Conservation (phyloP, 75 land plant species). For the Ceratopteris richardii region DNA sequence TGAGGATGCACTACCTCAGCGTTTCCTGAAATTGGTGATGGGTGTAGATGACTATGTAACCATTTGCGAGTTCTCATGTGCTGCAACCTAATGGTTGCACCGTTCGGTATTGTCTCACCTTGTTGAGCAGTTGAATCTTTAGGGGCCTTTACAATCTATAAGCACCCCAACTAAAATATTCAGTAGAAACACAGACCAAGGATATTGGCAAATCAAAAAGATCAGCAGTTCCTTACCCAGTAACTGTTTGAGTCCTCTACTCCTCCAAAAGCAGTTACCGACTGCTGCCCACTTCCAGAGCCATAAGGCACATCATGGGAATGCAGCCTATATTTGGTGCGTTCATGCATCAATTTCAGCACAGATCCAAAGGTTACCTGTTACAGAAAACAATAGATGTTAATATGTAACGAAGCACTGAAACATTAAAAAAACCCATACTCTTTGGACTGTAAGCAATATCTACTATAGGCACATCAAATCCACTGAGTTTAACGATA, state of each 20-base stretch:
- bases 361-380: constrained; percentile 87
- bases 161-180: too few relatives aligned
- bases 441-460: too few relatives aligned
- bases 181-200: too few relatives aligned
- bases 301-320: constrained; percentile 99
- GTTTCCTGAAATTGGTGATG: constrained; percentile 89
- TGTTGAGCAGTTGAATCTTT: constrained; percentile 62
- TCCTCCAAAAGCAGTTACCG: constrained; percentile 80
- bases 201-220: too few relatives aligned
- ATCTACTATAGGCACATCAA: too few relatives aligned
- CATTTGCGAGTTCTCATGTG: constrained; percentile 91
- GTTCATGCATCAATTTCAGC: constrained; percentile 82
- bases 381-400: constrained; percentile 7
- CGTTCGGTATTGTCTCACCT: constrained; percentile 64
- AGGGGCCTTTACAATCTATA: constrained; percentile 63
- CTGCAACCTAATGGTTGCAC: constrained; percentile 67
- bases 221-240: constrained; percentile 61
- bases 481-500: too few relatives aligned
- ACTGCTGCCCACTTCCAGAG: constrained; percentile 96
- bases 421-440: too few relatives aligned
- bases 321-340: constrained; percentile 76
- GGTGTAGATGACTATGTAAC: constrained; percentile 95
- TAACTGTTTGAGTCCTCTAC: constrained; percentile 93
- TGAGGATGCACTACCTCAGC: constrained; percentile 45
- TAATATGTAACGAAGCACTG: too few relatives aligned